phyloP scores from a whole-genome alignment of 352 stramenopile species.

The Phytophthora tubulina region DNA sequence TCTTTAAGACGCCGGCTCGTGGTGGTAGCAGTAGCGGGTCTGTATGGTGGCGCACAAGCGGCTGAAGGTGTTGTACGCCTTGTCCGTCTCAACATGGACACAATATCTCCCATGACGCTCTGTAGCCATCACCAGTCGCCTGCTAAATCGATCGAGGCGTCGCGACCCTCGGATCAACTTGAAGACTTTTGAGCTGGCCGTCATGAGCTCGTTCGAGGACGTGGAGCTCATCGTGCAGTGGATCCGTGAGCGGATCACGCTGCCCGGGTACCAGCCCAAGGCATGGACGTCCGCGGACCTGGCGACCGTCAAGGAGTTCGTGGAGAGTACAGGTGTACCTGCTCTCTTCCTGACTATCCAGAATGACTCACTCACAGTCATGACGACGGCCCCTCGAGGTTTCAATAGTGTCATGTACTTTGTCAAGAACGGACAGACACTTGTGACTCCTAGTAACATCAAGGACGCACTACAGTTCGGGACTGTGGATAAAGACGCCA shows the following conservation, averaged over 20 bases:
- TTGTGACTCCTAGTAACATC: slow-evolving; percentile 70
- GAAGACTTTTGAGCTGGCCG: neutral
- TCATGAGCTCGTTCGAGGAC: slow-evolving; percentile 88
- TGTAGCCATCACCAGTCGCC: neutral
- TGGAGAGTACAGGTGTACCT: slow-evolving; percentile 71
- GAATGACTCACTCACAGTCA: slow-evolving; percentile 59
- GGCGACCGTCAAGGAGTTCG: slow-evolving; percentile 86
- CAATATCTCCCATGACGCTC: neutral
- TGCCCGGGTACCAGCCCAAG: slow-evolving; percentile 76
- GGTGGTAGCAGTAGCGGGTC: no score
- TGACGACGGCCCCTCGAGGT: slow-evolving; percentile 64
- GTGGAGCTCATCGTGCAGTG: slow-evolving; percentile 87
- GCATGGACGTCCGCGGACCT: slow-evolving; percentile 82
- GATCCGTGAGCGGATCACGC: slow-evolving; percentile 83
- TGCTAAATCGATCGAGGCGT: slow-evolving; percentile 3
- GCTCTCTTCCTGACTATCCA: slow-evolving; percentile 74
- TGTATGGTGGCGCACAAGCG: no score
- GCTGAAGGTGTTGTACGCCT: no score
- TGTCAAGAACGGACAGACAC: slow-evolving; percentile 86
- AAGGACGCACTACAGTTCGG: slow-evolving; percentile 76
- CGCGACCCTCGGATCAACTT: slow-evolving; percentile 18
- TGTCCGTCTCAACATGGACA: no score
- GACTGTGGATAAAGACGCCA: slow-evolving; percentile 81
- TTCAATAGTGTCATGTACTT: slow-evolving; percentile 84
- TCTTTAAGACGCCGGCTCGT: no score